These are phyloP conservation scores for Arabidopsis hybrid DNA, from an alignment of 441 rosid genomes.

Conservation along the genomic window DNA sequence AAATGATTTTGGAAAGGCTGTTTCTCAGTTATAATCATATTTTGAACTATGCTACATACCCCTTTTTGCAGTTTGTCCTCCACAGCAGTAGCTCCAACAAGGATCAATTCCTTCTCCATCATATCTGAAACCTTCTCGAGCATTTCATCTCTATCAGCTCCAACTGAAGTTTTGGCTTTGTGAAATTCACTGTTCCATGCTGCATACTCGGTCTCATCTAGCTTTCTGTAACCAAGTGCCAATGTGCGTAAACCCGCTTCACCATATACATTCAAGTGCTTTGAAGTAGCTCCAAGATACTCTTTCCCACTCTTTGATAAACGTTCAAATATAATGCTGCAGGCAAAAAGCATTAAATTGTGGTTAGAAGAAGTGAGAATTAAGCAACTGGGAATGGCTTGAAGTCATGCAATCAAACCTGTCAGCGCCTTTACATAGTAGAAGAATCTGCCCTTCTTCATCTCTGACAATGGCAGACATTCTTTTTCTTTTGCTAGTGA, in stretches of 20 bases:
- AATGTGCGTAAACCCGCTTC: constrained; percentile 89
- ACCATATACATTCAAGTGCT: constrained; percentile 63
- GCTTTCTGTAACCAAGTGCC: constrained; percentile 66
- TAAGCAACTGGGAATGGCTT: neutral
- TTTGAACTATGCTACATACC: constrained; percentile 21
- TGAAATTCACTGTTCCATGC: constrained; percentile 62
- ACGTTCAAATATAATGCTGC: constrained; percentile 77
- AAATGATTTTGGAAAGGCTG: constrained; percentile 1
- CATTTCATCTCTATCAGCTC: constrained; percentile 69
- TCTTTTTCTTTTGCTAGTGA: constrained; percentile 79
- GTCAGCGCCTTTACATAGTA: constrained; percentile 95
- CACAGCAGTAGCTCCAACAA: constrained; percentile 76
- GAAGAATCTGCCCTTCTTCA: constrained; percentile 71
- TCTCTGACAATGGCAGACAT: constrained; percentile 82
- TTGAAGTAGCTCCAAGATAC: constrained; percentile 54
- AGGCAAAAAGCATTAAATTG: neutral
- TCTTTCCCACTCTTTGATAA: constrained; percentile 63
- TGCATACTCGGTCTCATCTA: constrained; percentile 59
- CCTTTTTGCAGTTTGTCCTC: constrained; percentile 90
- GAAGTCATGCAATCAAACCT: constrained; percentile 57
- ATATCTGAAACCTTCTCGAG: constrained; percentile 69
- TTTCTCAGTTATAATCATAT: too few relatives aligned
- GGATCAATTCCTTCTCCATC: constrained; percentile 72
- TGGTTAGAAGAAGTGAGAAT: constrained; percentile 17
- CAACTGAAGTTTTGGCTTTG: constrained; percentile 67